Percentiles rank a stretch among this genome's conserved stretches.
These are phyloP conservation scores for Paramyrothecium sp. DNA, from an alignment of 2,329 filamentous ascomycete species.

Conservation along the genomic window DNA sequence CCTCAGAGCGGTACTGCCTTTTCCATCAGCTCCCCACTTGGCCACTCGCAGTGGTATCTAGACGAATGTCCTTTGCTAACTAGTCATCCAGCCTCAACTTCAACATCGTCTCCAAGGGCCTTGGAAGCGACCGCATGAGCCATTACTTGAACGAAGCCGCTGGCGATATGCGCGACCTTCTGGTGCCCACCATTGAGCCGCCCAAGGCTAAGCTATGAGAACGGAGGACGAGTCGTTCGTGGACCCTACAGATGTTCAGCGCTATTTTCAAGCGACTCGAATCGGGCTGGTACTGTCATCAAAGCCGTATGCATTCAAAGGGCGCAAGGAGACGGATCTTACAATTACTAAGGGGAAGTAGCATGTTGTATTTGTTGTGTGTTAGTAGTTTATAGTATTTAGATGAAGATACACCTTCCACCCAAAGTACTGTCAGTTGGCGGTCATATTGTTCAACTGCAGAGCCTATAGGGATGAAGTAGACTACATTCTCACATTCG, in stretches of 20 bases:
- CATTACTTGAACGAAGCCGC: slow-evolving; percentile 95
- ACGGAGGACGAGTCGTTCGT: slow-evolving; percentile 1
- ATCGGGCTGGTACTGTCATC: background rate
- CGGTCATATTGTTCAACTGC: too few species aligned
- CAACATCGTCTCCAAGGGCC: slow-evolving; percentile 92
- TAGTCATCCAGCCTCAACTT: slow-evolving; percentile 74
- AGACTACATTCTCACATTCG: too few species aligned
- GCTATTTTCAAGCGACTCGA: background rate
- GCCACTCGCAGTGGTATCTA: too few species aligned
- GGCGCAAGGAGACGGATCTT: background rate
- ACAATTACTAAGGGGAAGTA: background rate
- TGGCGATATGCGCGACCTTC: slow-evolving; percentile 80
- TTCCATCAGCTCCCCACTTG: too few species aligned
- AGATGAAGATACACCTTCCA: background rate
- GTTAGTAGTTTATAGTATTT: background rate
- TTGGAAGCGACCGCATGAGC: slow-evolving; percentile 90
- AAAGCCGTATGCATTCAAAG: background rate
- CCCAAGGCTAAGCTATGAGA: slow-evolving; percentile 84
- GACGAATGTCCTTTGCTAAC: slow-evolving; percentile 1
- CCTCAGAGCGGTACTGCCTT: too few species aligned
- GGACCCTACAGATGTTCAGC: slow-evolving; percentile 3
- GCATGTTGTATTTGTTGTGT: background rate
- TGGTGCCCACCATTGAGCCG: slow-evolving; percentile 74
- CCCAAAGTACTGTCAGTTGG: background rate
- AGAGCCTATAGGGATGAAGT: too few species aligned